Base-by-base conservation (phyloP, 441 rosid species). In the Theobroma grandiflorum region DNA sequence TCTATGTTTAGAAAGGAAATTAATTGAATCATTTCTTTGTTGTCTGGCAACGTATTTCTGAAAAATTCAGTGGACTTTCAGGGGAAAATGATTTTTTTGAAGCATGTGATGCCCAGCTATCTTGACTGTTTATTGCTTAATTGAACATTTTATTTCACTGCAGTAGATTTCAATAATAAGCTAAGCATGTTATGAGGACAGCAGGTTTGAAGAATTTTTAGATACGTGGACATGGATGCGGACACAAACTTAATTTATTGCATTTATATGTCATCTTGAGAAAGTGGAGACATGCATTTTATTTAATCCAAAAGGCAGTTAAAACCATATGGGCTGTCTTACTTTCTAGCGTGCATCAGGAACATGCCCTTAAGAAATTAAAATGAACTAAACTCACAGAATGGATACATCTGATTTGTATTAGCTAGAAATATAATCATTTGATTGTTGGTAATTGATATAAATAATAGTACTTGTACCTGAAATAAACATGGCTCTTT, bases 361-460 rank as follows among this genome's bases (percentile, higher is more conserved):
- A 72, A n/a, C 47, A 52, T 52, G 47, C 62, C 47, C 31, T 72
- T 52, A 37, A 55, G 76, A 64, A 55, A 73, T 73, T 73, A 37
- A 53, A 72, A 57, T 72, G 57, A 14, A 18, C 69, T 45, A 33
- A 65, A 43, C 45, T 42, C 55, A 38, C 20, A 59, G 67, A 58
- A 74, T 61, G 68, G 78, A 59, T 40, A 26, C 8, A 73, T 22
- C 64, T 55, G 50, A 55, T n/a, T 70, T 70, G 22, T n/a, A 43
- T 9, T 72, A 16, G 31, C 33, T 37, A 37, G 75, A 5, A 35
- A 52, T 72, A 71, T 35, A 35, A 72, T 52, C 62, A 71, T 50
- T 50, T 50, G 61, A 50, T 71, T 50, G 45, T 53, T 15, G 5
- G 75, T 35, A n/a, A 35, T 72, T 72, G 62, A 74, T 74, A 38